phyloP scores from a whole-genome alignment of 2,329 filamentous ascomycete genomes.

The Beauveria sp. region DNA sequence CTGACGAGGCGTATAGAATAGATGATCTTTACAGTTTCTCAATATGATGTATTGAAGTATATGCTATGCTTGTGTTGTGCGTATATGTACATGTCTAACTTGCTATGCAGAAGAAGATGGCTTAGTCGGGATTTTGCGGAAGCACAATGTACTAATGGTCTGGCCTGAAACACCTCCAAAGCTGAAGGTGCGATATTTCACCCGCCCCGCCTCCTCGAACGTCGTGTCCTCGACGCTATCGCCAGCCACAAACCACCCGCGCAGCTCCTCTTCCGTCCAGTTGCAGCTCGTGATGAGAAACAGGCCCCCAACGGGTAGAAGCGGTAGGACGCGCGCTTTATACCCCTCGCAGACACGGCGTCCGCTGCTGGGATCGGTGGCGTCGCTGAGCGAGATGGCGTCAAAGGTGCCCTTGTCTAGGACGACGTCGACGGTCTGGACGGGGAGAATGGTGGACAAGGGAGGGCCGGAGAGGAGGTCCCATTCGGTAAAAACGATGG shows the following conservation, averaged over 20 bases:
- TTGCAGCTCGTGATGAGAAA: slow-evolving; percentile 93
- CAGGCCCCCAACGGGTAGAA: slow-evolving; percentile 64
- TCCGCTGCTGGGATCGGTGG: slow-evolving; percentile 39
- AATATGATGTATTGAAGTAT: slow-evolving; percentile 2
- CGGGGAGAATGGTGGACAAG: slow-evolving; percentile 32
- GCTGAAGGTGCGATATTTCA: slow-evolving; percentile 78
- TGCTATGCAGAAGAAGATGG: slow-evolving; percentile 9
- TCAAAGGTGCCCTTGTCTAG: slow-evolving; percentile 99
- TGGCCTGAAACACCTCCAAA: slow-evolving; percentile 87
- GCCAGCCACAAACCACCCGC: slow-evolving; percentile 61
- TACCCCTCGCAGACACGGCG: slow-evolving; percentile 69
- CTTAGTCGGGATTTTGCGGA: slow-evolving; percentile 39
- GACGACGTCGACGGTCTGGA: slow-evolving; percentile 63
- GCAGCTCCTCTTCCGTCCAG: slow-evolving; percentile 88
- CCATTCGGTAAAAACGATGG: slow-evolving; percentile 47
- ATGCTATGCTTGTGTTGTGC: slow-evolving; percentile 15
- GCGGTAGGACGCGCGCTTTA: slow-evolving; percentile 53
- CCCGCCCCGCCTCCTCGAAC: slow-evolving; percentile 56
- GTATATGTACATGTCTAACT: slow-evolving; percentile 11
- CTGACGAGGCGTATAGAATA: slow-evolving; percentile 9
- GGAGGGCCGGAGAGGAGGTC: slow-evolving; percentile 48
- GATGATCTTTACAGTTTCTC: neutral
- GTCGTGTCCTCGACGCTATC: slow-evolving; percentile 25
- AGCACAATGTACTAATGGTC: slow-evolving; percentile 82
- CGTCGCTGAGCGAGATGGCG: slow-evolving; percentile 71